phyloP scores from a whole-genome alignment of 345 rosid species.

The Lumnitzera racemosa region DNA sequence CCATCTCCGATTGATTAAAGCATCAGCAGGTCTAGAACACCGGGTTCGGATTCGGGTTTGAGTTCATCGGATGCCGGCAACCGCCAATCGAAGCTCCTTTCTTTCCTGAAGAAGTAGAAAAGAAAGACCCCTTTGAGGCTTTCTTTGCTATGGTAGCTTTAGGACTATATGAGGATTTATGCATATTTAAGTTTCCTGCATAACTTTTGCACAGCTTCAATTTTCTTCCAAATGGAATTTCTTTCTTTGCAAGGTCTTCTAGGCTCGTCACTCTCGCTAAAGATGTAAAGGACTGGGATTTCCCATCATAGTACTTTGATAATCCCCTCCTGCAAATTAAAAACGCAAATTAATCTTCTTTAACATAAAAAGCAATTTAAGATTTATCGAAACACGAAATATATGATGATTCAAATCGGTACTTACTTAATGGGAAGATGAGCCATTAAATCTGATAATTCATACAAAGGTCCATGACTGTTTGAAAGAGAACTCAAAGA shows the following conservation, averaged over 20 bases:
- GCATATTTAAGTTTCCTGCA: conserved; percentile 32
- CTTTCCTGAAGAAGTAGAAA: background rate
- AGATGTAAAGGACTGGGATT: conserved; percentile 75
- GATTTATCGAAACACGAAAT: no score
- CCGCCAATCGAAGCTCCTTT: background rate
- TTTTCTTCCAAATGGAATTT: conserved; percentile 15
- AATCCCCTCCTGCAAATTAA: conserved; percentile 52
- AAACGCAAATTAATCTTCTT: background rate
- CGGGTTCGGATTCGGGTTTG: background rate
- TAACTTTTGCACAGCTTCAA: conserved; percentile 44
- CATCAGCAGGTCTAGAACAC: conserved; percentile 1
- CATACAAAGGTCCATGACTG: conserved; percentile 44
- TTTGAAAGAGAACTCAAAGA: conserved; percentile 16
- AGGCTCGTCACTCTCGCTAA: conserved; percentile 50
- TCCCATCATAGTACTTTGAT: conserved; percentile 71
- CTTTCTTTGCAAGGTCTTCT: conserved; percentile 58
- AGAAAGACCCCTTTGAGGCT: background rate
- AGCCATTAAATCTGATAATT: conserved; percentile 60
- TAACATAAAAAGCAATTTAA: background rate
- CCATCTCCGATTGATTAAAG: no score
- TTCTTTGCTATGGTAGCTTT: conserved; percentile 16
- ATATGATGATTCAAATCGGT: background rate
- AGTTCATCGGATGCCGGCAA: background rate
- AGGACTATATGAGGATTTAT: conserved; percentile 24
- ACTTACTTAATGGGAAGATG: conserved; percentile 70